Base-by-base conservation (phyloP, 768 basidiomycete species). In the Pilatotrama ljubarskyi region DNA sequence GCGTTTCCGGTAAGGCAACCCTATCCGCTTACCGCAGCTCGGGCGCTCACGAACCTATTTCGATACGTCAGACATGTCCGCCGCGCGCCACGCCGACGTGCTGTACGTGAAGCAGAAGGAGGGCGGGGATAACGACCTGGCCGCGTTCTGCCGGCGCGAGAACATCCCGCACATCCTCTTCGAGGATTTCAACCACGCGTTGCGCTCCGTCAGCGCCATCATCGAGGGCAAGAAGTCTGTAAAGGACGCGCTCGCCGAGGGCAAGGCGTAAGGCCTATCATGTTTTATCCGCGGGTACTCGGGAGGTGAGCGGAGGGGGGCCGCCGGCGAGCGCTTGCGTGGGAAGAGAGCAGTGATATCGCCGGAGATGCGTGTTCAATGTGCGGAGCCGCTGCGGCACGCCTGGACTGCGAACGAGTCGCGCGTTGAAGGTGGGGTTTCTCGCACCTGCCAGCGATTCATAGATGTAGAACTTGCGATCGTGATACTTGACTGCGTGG, bases 61-160 rank as follows among this genome's bases (percentile, higher is more conserved):
- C 10, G 32, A 22, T 10, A 3, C 54, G 59, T 47, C 71, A 92
- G 95, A 97, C 72, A 83, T 97, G 74, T 95, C 92, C 9, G 96
- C 97, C 3, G 97, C 97, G 0, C 80, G 79, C 58, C 91, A 95
- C 67, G 94, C 97, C 17, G 95, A 98, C 73, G 76, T 95, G 18
- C 82, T 99, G n/a, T 98, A 98, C 70, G 94, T 95, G 63, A 98
- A 98, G 74, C 79, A 81, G 63, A 92, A 91, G 64, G 68, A 73
- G 1, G 83, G 84, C 58, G 87, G 86, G 35, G 91, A 91, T 65
- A 97, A 95, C 68, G 95, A 98, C 69, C 79, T 99, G 11, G 85
- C 87, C 56, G 79, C 80, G 14, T 96, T 93, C 74, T 98, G 95
- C 78, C 81, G 76, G 51, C 79, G 84, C 59, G 85, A 93, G 64